Evolutionary conservation across 2,329 filamentous ascomycete species (phyloP).

Genomic region (Neoscytalidium dimidiatum): DNA sequence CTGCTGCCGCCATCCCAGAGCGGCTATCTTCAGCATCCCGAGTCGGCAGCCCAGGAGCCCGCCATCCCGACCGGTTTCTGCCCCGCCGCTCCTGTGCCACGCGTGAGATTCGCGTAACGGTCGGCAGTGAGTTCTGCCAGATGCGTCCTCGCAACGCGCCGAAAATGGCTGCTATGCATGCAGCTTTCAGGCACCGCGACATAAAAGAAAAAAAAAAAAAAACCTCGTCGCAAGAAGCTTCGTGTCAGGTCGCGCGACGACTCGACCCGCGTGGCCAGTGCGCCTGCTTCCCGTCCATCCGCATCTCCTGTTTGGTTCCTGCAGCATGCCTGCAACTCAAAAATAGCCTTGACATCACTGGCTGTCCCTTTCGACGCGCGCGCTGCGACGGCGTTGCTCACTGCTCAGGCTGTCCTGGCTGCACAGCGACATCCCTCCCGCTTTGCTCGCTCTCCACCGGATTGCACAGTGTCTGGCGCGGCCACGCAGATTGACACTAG

Average conservation of each 20-base stretch:
- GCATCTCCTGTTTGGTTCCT: slow-evolving; percentile 16
- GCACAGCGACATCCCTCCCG: not conserved
- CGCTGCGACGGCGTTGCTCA: not conserved
- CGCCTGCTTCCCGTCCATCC: slow-evolving; percentile 8
- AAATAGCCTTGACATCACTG: slow-evolving; percentile 3
- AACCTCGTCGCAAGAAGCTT: not conserved
- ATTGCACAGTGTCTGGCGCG: not conserved
- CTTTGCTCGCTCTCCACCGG: not conserved
- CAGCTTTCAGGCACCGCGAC: not conserved
- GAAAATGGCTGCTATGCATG: not conserved
- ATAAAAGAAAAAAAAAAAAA: not conserved
- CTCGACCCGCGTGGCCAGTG: not conserved
- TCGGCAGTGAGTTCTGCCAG: not conserved
- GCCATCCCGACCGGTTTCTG: not conserved
- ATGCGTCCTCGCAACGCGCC: not conserved
- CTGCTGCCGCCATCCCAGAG: not conserved
- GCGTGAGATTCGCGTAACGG: not conserved
- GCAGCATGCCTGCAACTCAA: slow-evolving; percentile 6
- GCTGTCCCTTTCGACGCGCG: not conserved
- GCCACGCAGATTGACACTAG: slow-evolving; percentile 18
- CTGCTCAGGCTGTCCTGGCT: not conserved
- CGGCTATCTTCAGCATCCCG: not conserved
- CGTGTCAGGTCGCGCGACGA: not conserved
- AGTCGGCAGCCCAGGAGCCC: not conserved
- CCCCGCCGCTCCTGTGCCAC: not conserved